phyloP scores from a whole-genome alignment of 2,329 filamentous ascomycete genomes.

The Coniella vitis region DNA sequence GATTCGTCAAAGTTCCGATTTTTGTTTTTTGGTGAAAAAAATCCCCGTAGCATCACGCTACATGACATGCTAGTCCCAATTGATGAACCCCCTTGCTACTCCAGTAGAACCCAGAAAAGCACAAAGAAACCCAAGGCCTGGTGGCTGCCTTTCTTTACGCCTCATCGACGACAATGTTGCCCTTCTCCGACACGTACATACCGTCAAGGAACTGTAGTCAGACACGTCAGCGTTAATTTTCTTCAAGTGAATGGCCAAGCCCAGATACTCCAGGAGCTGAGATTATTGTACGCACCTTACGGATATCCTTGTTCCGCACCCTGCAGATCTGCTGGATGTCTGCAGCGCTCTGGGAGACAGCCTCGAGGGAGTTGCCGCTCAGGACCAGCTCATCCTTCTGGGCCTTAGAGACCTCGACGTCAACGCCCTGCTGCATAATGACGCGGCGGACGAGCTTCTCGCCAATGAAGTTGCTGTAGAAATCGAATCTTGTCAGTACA shows the following conservation, averaged over 20 bases:
- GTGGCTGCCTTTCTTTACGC: conserved; percentile 22
- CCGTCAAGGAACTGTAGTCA: conserved; percentile 86
- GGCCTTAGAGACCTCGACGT: conserved; percentile 81
- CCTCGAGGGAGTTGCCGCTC: conserved; percentile 90
- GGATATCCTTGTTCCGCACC: conserved; percentile 99
- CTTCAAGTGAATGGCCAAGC: no score
- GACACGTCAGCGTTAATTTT: background rate
- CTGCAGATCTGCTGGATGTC: conserved; percentile 99
- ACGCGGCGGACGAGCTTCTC: conserved; percentile 98
- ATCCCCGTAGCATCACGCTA: conserved; percentile 35
- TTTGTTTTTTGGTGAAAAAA: conserved; percentile 17
- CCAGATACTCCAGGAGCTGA: no score
- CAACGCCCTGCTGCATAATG: conserved; percentile 81
- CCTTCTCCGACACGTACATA: conserved; percentile 98
- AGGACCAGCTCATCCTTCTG: conserved; percentile 98
- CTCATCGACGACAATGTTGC: conserved; percentile 80
- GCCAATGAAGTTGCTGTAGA: conserved; percentile 82
- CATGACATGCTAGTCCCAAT: conserved; percentile 48
- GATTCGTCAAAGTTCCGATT: conserved; percentile 26
- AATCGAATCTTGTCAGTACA: conserved; percentile 5
- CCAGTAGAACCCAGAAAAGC: conserved; percentile 54
- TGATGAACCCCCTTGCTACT: conserved; percentile 53
- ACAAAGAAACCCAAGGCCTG: conserved; percentile 28
- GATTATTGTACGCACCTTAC: conserved; percentile 65
- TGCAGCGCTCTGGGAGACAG: conserved; percentile 94